Percentiles rank a stretch among this genome's conserved stretches.
These are phyloP conservation scores for Bryum argenteum DNA, from an alignment of 225 moss, liverwort and hornwort genomes.

Conservation along the genomic window DNA sequence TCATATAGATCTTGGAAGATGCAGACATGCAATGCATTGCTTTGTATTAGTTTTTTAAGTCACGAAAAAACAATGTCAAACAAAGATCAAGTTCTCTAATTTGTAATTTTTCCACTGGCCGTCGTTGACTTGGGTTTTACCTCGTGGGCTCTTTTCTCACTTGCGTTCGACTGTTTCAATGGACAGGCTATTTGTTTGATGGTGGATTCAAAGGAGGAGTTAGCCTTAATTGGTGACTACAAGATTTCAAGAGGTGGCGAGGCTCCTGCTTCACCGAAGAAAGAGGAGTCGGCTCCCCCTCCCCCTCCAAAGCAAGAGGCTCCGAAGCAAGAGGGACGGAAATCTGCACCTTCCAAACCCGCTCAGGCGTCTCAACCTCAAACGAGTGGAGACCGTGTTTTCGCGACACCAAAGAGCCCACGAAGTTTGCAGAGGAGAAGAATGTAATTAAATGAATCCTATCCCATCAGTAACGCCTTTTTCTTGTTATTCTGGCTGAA, in stretches of 20 bases:
- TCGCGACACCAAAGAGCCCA: constrained; percentile 94
- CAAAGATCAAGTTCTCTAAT: neutral
- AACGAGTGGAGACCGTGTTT: constrained; percentile 69
- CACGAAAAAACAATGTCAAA: too few relatives aligned
- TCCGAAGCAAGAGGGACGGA: constrained; percentile 43
- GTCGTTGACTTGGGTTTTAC: neutral
- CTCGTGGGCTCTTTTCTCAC: neutral
- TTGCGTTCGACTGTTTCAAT: constrained; percentile 11
- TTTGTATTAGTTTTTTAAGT: constrained; percentile 1
- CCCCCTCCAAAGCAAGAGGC: constrained; percentile 53
- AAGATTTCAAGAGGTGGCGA: constrained; percentile 53
- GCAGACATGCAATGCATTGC: constrained; percentile 1
- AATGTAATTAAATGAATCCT: constrained; percentile 43
- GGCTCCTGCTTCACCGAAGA: constrained; percentile 41
- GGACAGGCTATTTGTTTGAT: constrained; percentile 76
- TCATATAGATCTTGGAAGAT: neutral
- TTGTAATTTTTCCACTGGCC: constrained; percentile 14
- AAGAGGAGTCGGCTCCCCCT: constrained; percentile 41
- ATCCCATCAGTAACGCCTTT: neutral
- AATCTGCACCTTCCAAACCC: constrained; percentile 49
- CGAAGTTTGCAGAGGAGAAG: constrained; percentile 82
- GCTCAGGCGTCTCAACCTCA: constrained; percentile 38
- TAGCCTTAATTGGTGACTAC: constrained; percentile 61
- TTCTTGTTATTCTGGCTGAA: neutral
- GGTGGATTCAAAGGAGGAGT: constrained; percentile 77